Conservation (phyloP, 2,329 filamentous ascomycete species). For the Ophiocordyceps robertsii region DNA sequence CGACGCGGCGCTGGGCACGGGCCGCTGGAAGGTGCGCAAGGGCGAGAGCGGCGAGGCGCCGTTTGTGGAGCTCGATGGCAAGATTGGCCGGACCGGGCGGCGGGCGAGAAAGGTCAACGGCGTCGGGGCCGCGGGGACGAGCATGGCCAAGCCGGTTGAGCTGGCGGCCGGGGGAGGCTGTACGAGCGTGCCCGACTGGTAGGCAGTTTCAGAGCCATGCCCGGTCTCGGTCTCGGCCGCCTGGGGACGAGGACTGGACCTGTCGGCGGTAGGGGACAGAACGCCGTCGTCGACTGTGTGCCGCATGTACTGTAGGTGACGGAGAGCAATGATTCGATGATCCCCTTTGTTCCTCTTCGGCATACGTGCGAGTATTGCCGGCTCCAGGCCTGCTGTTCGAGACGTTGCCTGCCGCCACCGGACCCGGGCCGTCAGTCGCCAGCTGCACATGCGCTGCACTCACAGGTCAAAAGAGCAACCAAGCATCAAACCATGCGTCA, state of each 20-base stretch:
- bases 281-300: no score
- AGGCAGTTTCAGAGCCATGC: conserved; percentile 1
- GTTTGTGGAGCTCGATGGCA: conserved; percentile 31
- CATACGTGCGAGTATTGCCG: no score
- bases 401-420: no score
- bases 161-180: conserved; percentile 18
- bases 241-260: background rate
- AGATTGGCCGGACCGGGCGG: conserved; percentile 3
- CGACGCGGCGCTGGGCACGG: conserved; percentile 64
- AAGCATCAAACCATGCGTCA: no score
- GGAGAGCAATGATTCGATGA: no score
- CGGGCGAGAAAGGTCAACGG: conserved; percentile 24
- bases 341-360: no score
- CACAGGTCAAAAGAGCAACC: no score
- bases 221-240: background rate
- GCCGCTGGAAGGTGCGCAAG: conserved; percentile 65
- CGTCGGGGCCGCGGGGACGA: conserved; percentile 8
- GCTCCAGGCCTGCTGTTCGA: no score
- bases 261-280: no score
- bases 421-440: no score
- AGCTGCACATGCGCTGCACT: no score
- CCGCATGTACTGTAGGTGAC: no score
- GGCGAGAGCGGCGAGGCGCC: conserved; percentile 38
- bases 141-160: conserved; percentile 24
- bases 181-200: conserved; percentile 34